A percentile compares a stretch with the other conserved stretches of the same genome.
These are phyloP conservation scores for Tuber aestivum DNA, from an alignment of 495 filamentous ascomycete genomes.

Conservation along the genomic window DNA sequence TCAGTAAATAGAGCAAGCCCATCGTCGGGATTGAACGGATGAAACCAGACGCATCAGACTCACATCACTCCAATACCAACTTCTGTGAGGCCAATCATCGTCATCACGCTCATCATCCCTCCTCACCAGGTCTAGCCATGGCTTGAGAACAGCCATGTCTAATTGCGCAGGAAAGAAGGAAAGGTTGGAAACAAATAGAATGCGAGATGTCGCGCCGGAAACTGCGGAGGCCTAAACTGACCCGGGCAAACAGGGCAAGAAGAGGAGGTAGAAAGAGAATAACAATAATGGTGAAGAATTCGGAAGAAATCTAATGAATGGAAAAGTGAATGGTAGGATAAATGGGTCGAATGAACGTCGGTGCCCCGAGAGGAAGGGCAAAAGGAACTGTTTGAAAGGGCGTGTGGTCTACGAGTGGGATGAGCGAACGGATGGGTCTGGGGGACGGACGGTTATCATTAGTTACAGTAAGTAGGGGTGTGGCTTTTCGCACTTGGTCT, in stretches of 20 bases:
- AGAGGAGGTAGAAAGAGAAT: not conserved
- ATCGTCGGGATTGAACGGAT: not conserved
- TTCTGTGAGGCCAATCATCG: conserved; percentile 19
- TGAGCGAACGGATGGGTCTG: conserved; percentile 11
- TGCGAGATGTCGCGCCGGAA: not conserved
- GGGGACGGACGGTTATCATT: conserved; percentile 13
- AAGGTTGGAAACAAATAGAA: conserved; percentile 3
- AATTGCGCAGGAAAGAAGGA: conserved; percentile 15
- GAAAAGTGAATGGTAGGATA: conserved; percentile 10
- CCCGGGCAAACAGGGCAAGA: not conserved
- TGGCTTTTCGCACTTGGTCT: conserved; percentile 23
- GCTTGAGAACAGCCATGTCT: conserved; percentile 25
- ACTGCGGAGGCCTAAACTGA: not conserved
- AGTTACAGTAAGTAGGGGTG: conserved; percentile 21
- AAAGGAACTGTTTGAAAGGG: not conserved
- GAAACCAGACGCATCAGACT: conserved; percentile 4
- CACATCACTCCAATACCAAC: conserved; percentile 39
- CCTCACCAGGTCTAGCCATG: conserved; percentile 23
- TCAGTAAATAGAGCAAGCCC: not conserved
- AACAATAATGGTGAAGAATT: not conserved
- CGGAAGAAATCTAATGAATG: conserved; percentile 21
- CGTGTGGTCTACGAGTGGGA: conserved; percentile 6
- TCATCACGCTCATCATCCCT: conserved; percentile 24
- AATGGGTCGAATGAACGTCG: conserved; percentile 6
- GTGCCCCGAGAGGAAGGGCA: not conserved